Evolutionary conservation across 805 yeast species (phyloP), one percentile per base, ranked within the genome.

Genomic region (Myxozyma mucilagina): DNA sequence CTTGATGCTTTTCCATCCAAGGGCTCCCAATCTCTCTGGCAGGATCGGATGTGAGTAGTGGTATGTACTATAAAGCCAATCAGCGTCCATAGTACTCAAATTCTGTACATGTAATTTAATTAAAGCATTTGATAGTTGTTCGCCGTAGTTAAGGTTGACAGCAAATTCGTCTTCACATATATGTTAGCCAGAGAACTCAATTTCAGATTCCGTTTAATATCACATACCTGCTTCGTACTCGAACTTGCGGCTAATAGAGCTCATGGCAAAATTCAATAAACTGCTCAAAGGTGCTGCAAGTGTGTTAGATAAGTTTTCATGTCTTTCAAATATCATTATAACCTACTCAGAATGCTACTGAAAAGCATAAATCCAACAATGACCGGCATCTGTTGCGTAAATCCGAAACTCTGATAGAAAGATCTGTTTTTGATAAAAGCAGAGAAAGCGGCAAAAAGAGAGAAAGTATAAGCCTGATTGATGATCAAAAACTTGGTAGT

Each of bases 191-290:
- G 4, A 41, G 24, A 16, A 38, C 5, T n/a, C 41, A 38, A 1
- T 18, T 11, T 14, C 13, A 24, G 18, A 10, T 16, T 11, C 18
- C 8, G 20, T 43, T 10, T 8, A 13, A 10, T 45, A 51, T 10
- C 82, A 91, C 64, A 80, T 84, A 74, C 93, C 99, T 16, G 99
- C 98, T 76, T 94, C 90, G 71, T 86, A 94, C 77, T 94, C 99
- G 69, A 87, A 88, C 68, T 84, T 83, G 82, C 99, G 89, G 7
- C 92, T 84, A 60, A 91, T 73, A 53, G 84, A 75, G 72, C 90
- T 87, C 80, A 83, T 81, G 20, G 77, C 76, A 68, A 90, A 90
- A 63, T 84, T 82, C 72, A 87, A 73, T 24, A 84, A 72, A 64
- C 89, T 83, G 70, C 87, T 91, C 48, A 90, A 69, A 11, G 99